phyloP scores from a whole-genome alignment of 208 protist species.

The Porcisia deanei region DNA sequence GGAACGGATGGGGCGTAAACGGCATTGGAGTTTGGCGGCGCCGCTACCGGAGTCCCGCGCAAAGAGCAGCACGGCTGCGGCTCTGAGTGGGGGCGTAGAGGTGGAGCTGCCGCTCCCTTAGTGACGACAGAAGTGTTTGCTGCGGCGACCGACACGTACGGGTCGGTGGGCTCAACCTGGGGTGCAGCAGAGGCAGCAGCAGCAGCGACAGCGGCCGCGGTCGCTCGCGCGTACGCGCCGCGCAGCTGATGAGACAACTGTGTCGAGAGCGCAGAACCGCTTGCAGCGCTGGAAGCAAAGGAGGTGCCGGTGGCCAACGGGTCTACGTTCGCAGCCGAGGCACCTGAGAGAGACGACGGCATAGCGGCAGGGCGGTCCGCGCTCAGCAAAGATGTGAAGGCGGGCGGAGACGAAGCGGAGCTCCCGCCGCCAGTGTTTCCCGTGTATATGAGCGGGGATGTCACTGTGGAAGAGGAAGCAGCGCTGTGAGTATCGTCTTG shows the following conservation, averaged over 20 bases:
- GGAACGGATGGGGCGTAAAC: conserved; percentile 44
- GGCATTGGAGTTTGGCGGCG: neutral
- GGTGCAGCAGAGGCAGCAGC: neutral
- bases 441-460: conserved; percentile 16
- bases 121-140: neutral
- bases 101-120: neutral
- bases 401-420: conserved; percentile 21
- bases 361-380: neutral
- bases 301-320: neutral
- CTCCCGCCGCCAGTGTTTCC: conserved; percentile 3
- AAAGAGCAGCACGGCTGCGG: neutral
- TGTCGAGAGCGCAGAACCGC: neutral
- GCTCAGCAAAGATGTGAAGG: neutral
- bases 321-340: neutral
- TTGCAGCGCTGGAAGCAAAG: neutral
- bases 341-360: neutral
- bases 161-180: neutral
- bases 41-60: neutral
- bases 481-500: conserved; percentile 1
- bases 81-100: neutral
- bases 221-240: conserved; percentile 28
- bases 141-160: neutral
- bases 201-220: conserved; percentile 2
- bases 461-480: conserved; percentile 13
- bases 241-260: conserved; percentile 25